phyloP scores from a whole-genome alignment of 257 asterid genomes.

The Solanum pimpinellifolium region DNA sequence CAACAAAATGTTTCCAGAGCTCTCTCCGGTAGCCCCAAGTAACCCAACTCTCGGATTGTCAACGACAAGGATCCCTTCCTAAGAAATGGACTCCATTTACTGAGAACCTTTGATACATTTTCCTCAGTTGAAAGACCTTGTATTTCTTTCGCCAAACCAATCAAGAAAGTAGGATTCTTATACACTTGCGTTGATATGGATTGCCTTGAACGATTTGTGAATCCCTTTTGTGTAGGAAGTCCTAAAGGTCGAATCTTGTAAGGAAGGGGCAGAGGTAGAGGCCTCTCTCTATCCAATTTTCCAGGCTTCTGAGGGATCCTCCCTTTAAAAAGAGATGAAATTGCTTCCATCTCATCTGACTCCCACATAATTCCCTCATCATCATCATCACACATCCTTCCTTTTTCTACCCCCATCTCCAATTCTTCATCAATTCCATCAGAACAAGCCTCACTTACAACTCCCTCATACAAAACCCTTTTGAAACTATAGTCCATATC shows the following conservation, averaged over 20 bases:
- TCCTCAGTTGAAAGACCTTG: conserved; percentile 42
- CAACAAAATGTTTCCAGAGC: conserved; percentile 65
- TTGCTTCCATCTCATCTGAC: conserved; percentile 65
- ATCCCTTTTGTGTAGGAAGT: conserved; percentile 47
- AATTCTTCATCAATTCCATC: background rate
- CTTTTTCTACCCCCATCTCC: background rate
- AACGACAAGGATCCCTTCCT: conserved; percentile 72
- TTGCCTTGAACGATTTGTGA: conserved; percentile 30
- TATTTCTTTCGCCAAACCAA: conserved; percentile 64
- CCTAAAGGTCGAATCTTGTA: conserved; percentile 57
- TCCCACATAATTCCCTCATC: conserved; percentile 45
- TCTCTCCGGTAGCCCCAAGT: conserved; percentile 56
- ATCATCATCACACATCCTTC: background rate
- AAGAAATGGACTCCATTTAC: conserved; percentile 51
- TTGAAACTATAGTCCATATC: conserved; percentile 1
- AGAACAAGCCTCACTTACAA: background rate
- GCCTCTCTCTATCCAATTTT: conserved; percentile 43
- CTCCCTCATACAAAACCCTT: background rate
- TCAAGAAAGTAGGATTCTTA: conserved; percentile 72
- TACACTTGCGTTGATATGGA: conserved; percentile 46
- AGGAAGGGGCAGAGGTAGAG: conserved; percentile 61
- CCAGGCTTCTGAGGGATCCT: conserved; percentile 85
- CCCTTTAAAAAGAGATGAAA: conserved; percentile 70
- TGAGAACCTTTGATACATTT: conserved; percentile 45
- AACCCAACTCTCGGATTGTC: conserved; percentile 68